phyloP scores from a whole-genome alignment of 495 filamentous ascomycete species.

The Aspergillus bertholletiae region DNA sequence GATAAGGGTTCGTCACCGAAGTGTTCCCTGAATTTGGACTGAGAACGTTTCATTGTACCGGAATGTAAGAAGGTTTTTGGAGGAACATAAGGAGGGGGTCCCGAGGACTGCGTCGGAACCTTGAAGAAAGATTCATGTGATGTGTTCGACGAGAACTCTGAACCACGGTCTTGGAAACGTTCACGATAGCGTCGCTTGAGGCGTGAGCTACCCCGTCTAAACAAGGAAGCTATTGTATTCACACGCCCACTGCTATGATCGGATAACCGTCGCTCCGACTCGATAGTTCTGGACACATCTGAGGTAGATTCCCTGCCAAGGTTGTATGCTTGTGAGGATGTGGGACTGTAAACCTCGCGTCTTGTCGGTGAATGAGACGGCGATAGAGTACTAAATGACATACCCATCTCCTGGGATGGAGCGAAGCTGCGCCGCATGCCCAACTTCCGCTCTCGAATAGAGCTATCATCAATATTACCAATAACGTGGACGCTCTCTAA shows the following conservation, averaged over 20 bases:
- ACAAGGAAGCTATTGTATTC: slow-evolving; percentile 63
- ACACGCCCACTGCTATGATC: slow-evolving; percentile 42
- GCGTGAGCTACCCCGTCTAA: slow-evolving; percentile 61
- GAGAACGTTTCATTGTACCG: slow-evolving; percentile 66
- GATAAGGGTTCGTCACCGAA: slow-evolving; percentile 80
- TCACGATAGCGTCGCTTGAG: slow-evolving; percentile 57
- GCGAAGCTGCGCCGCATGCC: slow-evolving; percentile 33
- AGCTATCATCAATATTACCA: slow-evolving; percentile 37
- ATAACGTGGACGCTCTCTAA: slow-evolving; percentile 34
- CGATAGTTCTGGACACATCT: slow-evolving; percentile 39
- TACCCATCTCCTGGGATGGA: slow-evolving; percentile 39
- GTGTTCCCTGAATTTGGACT: slow-evolving; percentile 92
- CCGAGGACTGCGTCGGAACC: slow-evolving; percentile 35
- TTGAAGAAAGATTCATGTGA: slow-evolving; percentile 76
- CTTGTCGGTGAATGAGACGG: slow-evolving; percentile 52
- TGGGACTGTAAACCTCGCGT: slow-evolving; percentile 48
- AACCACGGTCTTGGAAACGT: slow-evolving; percentile 45
- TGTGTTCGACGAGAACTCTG: slow-evolving; percentile 78
- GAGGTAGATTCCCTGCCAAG: slow-evolving; percentile 41
- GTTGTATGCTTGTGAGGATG: slow-evolving; percentile 53
- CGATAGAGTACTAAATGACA: slow-evolving; percentile 55
- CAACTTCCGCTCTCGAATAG: slow-evolving; percentile 31
- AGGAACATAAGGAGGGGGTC: slow-evolving; percentile 32
- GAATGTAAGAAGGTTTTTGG: slow-evolving; percentile 45
- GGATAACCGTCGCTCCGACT: slow-evolving; percentile 43